Base-by-base conservation (phyloP, 352 stramenopile genomes). In the Phytophthora meadii region DNA sequence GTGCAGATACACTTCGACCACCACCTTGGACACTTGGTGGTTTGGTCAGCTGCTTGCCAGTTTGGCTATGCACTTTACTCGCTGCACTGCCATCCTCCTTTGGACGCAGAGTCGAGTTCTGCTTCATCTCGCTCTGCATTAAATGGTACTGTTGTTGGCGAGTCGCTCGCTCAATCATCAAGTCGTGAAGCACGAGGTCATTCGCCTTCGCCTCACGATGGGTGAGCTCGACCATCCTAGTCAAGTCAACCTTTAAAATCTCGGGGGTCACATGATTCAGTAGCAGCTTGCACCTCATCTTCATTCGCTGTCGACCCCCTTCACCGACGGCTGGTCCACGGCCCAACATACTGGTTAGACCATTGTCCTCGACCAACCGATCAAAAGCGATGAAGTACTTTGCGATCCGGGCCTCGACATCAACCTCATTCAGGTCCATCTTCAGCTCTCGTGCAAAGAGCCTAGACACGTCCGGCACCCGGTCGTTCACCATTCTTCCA, bases 321-420 rank as follows among this genome's bases (percentile, higher is more conserved):
- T 19, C 19, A 19, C 19, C 19, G 19, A 19, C 19, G 27, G 64
- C 36, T 7, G 32, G 48, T 14, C 48, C 32, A 34, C 34, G 22
- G 4, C 36, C 50, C 12, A 55, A 40, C 36, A 57, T 57, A 3
- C 36, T 24, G 0, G 5, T 28, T 3, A 48, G 15, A 0, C 65
- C 48, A 28, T 65, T 58, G 9, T 68, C 58, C 25, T 68, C 47
- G n/a, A 73, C 34, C 3, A 73, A 4, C 32, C 34, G 39, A 24
- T 73, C 41, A 19, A 73, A 61, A 30, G 34, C 30, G 5, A 68
- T 49, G 50, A 60, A 74, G 25, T 64, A 74, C n/a, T 55, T 66
- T 0, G 25, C 19, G 9, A 69, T 53, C 1, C 54, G 25, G 0
- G 59, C 54, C 32, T 74, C 54, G 45, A 63, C 59, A 22, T 69